Evolutionary conservation across 805 yeast genomes (phyloP).

Genomic region (Wickerhamiella brachini): DNA sequence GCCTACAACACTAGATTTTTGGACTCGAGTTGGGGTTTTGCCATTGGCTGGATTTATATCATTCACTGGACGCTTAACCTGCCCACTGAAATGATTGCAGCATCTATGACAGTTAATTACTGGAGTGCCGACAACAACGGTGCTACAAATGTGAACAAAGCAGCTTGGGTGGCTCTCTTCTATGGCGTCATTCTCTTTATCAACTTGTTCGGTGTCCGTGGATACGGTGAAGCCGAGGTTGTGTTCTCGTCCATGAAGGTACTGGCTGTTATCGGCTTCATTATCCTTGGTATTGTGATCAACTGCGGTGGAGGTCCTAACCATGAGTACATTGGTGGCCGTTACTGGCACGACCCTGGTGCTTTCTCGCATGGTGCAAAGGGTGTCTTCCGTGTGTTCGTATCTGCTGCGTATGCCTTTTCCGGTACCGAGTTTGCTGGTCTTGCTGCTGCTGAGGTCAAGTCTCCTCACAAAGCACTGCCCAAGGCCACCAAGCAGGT

Average conservation of each 20-base stretch:
- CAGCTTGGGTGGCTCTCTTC: conserved; percentile 41
- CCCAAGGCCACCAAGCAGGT: conserved; percentile 72
- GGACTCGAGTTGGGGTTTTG: conserved; percentile 55
- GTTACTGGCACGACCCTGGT: conserved; percentile 47
- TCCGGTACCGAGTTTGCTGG: conserved; percentile 67
- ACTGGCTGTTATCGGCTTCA: conserved; percentile 44
- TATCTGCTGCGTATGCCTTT: conserved; percentile 56
- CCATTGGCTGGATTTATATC: conserved; percentile 58
- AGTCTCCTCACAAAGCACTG: conserved; percentile 49
- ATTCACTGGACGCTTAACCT: conserved; percentile 48
- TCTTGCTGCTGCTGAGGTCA: conserved; percentile 63
- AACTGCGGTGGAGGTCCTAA: conserved; percentile 40
- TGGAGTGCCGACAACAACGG: conserved; percentile 35
- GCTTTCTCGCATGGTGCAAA: conserved; percentile 55
- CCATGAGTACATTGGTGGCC: conserved; percentile 35
- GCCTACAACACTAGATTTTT: conserved; percentile 47
- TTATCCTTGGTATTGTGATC: conserved; percentile 40
- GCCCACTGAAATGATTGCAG: conserved; percentile 53
- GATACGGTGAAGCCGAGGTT: conserved; percentile 56
- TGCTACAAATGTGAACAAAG: conserved; percentile 31
- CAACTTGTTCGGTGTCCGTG: conserved; percentile 42
- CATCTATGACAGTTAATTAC: conserved; percentile 39
- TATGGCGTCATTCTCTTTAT: conserved; percentile 34
- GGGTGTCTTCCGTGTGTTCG: conserved; percentile 50
- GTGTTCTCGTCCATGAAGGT: conserved; percentile 43